Evolutionary conservation across 805 yeast species (phyloP), one percentile per base, ranked within the genome.

Genomic region (Zygosaccharomyces gambellarensis): DNA sequence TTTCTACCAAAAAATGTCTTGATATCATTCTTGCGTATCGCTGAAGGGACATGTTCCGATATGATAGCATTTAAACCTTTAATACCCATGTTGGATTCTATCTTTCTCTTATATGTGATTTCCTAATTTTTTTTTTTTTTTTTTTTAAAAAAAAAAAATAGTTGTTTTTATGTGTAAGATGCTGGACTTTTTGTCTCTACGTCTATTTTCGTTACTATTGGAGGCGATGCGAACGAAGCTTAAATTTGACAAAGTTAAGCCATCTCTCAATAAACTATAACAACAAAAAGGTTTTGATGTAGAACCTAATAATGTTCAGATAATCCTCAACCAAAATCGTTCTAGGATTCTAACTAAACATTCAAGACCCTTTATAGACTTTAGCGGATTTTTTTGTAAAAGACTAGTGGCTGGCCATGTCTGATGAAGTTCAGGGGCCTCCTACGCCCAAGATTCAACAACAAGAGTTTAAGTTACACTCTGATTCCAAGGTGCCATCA

Each of bases 1-100:
- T 94, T 94, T 40, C 98, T 75, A 1, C 99, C 99, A 61, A 87
- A 85, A 42, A 90, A 79, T 12, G 86, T 76, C 69, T 92, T 92
- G 73, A 92, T 84, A 56, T 89, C 96, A 49, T 80, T 78, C 48
- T 82, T 80, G 54, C 80, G 80, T 55, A 88, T 80, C 1, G 98
- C 90, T 12, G 71, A 68, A 0, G 97, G 96, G 1, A 96, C 95
- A 65, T 92, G 84, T 63, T 94, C 99, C 39, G 89, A 79, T 29
- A 94, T 81, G 40, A 95, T 77, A 50, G 89, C 89, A 61, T 85
- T 90, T 40, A 94, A 77, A 10, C 99, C 97, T 79, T 76, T 77
- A 52, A 77, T 78, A 65, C 82, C 81, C 81, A 77, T 77, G 27
- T 23, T 34, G 6, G 14, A 14, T 34, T 17, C 38, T 34, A 5